A percentile compares a stretch with the other conserved stretches of the same genome.
phyloP scores from a whole-genome alignment of 2,329 filamentous ascomycete genomes.

The Penicillium frequentans region DNA sequence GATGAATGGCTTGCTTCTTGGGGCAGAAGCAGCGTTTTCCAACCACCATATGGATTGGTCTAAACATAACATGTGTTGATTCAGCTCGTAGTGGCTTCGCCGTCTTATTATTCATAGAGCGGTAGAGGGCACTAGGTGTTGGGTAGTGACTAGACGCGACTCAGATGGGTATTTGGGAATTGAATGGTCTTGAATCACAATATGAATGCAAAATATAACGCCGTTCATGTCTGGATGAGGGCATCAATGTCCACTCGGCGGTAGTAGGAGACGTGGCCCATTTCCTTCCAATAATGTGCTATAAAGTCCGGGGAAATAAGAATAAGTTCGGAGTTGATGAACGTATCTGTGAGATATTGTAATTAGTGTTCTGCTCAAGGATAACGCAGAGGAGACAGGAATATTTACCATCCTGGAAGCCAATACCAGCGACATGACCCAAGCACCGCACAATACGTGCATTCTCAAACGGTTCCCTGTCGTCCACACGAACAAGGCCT shows the following conservation, averaged over 20 bases:
- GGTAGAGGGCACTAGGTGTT: background rate
- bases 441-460: slow-evolving; percentile 70
- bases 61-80: background rate
- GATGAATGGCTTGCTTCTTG: background rate
- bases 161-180: slow-evolving; percentile 7
- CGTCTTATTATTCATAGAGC: background rate
- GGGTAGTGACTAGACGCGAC: background rate
- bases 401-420: slow-evolving; percentile 69
- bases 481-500: slow-evolving; percentile 64
- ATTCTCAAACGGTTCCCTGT: slow-evolving; percentile 70
- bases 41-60: background rate
- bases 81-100: background rate
- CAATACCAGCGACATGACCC: slow-evolving; percentile 74
- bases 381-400: background rate
- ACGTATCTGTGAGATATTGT: slow-evolving; percentile 40
- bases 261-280: slow-evolving; percentile 48
- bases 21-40: background rate
- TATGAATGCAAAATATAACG: background rate
- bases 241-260: slow-evolving; percentile 44
- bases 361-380: background rate
- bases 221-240: slow-evolving; percentile 31
- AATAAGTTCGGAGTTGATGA: slow-evolving; percentile 73
- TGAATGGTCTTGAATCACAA: background rate
- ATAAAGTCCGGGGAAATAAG: slow-evolving; percentile 74
- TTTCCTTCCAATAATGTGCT: slow-evolving; percentile 77